A percentile compares a stretch with the other conserved stretches of the same genome.
These are phyloP conservation scores for Baeospora myosura DNA, from an alignment of 1,284 basidiomycete genomes.

Conservation along the genomic window DNA sequence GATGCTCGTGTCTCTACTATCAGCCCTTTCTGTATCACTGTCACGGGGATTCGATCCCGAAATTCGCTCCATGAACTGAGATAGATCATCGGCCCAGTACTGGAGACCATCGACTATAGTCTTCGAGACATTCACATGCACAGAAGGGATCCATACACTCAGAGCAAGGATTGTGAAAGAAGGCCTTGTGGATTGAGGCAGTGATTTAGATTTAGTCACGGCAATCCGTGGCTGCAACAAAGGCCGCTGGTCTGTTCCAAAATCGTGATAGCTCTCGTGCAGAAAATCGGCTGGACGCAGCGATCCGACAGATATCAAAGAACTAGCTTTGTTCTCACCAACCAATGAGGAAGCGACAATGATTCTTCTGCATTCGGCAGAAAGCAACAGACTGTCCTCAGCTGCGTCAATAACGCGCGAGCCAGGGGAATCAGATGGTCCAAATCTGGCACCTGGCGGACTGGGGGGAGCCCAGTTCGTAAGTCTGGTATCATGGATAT, in stretches of 20 bases:
- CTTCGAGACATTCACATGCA: conserved; percentile 61
- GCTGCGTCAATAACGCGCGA: conserved; percentile 19
- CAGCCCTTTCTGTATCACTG: conserved; percentile 26
- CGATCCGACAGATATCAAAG: conserved; percentile 29
- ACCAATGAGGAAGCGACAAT: conserved; percentile 39
- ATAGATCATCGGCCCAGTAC: conserved; percentile 78
- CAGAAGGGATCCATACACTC: conserved; percentile 55
- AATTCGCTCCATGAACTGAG: conserved; percentile 58
- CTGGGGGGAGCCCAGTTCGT: conserved; percentile 23
- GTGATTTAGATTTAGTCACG: conserved; percentile 19
- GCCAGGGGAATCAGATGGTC: too few relatives aligned
- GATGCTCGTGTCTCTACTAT: conserved; percentile 58
- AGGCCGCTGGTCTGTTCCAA: conserved; percentile 20
- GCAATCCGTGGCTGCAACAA: conserved; percentile 27
- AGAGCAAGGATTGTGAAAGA: conserved; percentile 26
- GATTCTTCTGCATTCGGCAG: conserved; percentile 36
- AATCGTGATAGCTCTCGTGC: conserved; percentile 18
- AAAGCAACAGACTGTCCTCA: conserved; percentile 24
- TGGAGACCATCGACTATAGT: conserved; percentile 67
- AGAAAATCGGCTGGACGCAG: conserved; percentile 14
- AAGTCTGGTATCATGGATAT: conserved; percentile 49
- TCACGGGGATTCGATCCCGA: conserved; percentile 22
- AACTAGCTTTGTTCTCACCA: conserved; percentile 23
- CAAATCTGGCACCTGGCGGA: conserved; percentile 34
- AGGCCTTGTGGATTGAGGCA: conserved; percentile 8